These are phyloP conservation scores for Meripilus lineatus DNA, from an alignment of 1,284 basidiomycete species.

Conservation along the genomic window DNA sequence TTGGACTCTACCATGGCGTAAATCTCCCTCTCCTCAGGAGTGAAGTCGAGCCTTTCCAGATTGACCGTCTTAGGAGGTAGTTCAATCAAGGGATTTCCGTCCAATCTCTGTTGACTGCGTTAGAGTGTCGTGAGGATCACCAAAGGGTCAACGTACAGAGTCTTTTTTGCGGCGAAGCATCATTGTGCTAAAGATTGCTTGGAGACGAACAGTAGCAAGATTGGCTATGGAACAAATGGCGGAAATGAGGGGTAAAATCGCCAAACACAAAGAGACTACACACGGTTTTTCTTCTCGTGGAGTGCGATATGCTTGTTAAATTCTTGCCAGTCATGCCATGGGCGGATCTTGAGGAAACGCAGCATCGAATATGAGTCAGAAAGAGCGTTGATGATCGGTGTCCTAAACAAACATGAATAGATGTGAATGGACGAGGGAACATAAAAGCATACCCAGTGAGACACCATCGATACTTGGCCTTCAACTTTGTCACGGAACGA, in stretches of 20 bases:
- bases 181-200: slow-evolving; percentile 45
- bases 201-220: slow-evolving; percentile 44
- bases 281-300: slow-evolving; percentile 37
- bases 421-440: not conserved
- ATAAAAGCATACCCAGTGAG: slow-evolving; percentile 43
- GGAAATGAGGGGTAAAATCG: not conserved
- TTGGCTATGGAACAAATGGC: slow-evolving; percentile 28
- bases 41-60: slow-evolving; percentile 45
- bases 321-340: slow-evolving; percentile 47
- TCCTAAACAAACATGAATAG: slow-evolving; percentile 28
- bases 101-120: slow-evolving; percentile 29
- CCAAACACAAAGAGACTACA: slow-evolving; percentile 6
- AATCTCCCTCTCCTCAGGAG: slow-evolving; percentile 50
- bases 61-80: slow-evolving; percentile 50
- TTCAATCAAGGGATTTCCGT: slow-evolving; percentile 57
- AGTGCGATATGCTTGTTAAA: slow-evolving; percentile 40
- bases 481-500: slow-evolving; percentile 42
- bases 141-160: slow-evolving; percentile 12
- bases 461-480: slow-evolving; percentile 45
- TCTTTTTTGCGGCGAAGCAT: slow-evolving; percentile 54
- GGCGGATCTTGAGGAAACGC: slow-evolving; percentile 46
- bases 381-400: slow-evolving; percentile 53
- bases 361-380: slow-evolving; percentile 46
- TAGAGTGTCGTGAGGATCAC: too few species aligned
- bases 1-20: slow-evolving; percentile 51